Evolutionary conservation across 305 asterid species (phyloP), one percentile per base, ranked within the genome.

Genomic region (Solanum hybrid): DNA sequence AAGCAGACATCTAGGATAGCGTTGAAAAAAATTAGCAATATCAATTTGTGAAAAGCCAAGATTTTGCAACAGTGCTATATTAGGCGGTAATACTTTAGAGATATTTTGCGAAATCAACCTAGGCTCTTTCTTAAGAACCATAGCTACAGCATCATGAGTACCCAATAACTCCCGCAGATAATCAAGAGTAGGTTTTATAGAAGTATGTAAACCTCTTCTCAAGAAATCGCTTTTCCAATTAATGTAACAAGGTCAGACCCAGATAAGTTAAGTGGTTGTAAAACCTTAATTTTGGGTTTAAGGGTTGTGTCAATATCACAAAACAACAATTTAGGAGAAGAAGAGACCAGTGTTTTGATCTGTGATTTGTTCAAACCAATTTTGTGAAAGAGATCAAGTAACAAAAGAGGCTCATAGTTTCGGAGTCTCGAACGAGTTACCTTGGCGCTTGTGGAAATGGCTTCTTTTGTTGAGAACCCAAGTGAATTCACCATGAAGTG

Each of bases 151-250:
- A 70, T 88, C 92, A 15, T 90, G n/a, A 86, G 27, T 65, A 10
- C 90, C 90, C 80, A 91, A 79, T 29, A 29, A 34, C 31, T 27
- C n/a, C 17, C 73, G 73, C 15, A 89, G 57, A 86, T 38, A 90
- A 24, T 80, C 89, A 17, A 91, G 17, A 7, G 32, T 51, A 2
- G 79, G 51, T 33, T 33, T 41, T 22, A 90, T 73, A 13, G 89
- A 34, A 37, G 77, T 27, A 27, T 91, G 82, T 75, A 79, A 45
- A 9, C 89, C 89, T 41, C 88, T 79, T 29, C 12, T 17, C 13
- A 33, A 89, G 37, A 82, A 89, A 68, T 38, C 45, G 6, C 39
- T 87, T 87, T 73, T 5, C 0, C 24, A 9, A 87, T 73, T 14
- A 73, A 13, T 9, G 79, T 32, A 45, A 57, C 89, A 45, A 87